A percentile compares a stretch with the other conserved stretches of the same genome.
Conservation (phyloP, 805 yeast species). For the Lachancea sp. region DNA sequence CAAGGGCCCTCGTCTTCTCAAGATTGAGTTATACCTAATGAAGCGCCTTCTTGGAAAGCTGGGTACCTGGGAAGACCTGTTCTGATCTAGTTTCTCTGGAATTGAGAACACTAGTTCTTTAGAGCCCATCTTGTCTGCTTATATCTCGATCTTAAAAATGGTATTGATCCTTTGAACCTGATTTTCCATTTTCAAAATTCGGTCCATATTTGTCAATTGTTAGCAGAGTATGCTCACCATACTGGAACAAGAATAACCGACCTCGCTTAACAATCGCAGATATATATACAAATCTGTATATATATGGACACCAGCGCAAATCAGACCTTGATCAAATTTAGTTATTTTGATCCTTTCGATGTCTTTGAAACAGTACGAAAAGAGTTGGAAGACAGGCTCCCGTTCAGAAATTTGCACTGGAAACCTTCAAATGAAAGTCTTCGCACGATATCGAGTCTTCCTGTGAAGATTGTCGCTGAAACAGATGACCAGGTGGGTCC, state of each 20-base stretch:
- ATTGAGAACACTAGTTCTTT: neutral
- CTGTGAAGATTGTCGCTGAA: slow-evolving; percentile 22
- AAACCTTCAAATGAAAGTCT: slow-evolving; percentile 24
- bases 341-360: slow-evolving; percentile 34
- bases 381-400: slow-evolving; percentile 27
- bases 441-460: slow-evolving; percentile 21
- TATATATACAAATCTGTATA: neutral
- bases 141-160: neutral
- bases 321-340: slow-evolving; percentile 15
- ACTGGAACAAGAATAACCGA: too few relatives aligned
- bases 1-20: slow-evolving; percentile 5
- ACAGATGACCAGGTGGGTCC: slow-evolving; percentile 8
- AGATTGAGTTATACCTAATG: slow-evolving; percentile 2
- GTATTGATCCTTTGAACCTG: too few relatives aligned
- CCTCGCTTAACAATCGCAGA: too few relatives aligned
- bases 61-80: neutral
- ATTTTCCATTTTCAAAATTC: too few relatives aligned
- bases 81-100: neutral
- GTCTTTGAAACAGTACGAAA: slow-evolving; percentile 25
- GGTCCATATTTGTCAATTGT: too few relatives aligned
- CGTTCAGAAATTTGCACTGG: slow-evolving; percentile 31
- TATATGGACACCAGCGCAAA: neutral
- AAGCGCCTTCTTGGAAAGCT: neutral
- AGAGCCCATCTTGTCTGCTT: neutral
- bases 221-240: too few relatives aligned